Evolutionary conservation across 257 asterid genomes (phyloP), one percentile per base, ranked within the genome.

Genomic region (Salvia rosmarinus): DNA sequence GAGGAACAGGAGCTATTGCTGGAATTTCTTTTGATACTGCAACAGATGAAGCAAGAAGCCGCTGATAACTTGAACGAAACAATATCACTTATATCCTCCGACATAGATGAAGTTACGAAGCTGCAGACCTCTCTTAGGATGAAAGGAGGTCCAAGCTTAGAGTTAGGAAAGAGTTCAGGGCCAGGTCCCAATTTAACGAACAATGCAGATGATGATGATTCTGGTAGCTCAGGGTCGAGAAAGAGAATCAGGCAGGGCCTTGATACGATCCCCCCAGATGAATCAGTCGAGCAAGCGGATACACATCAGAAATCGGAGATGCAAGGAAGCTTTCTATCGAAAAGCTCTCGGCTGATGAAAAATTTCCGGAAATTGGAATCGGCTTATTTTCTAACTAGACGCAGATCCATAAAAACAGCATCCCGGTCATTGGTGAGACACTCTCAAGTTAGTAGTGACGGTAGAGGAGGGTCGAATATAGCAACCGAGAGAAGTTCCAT

Each of bases 1-100:
- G 96, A 95, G 25, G 97, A 95, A 80, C 95, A 89, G 50, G 98
- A 95, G 76, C 73, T 88, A 82, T 72, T 95, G 71, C 87, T 95
- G 70, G 97, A 95, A 75, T 95, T 95, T 71, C 89, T 95, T 60
- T 75, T 89, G 56, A 81, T 87, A 40, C 79, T 85, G 42, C 96
- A 87, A 62, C 99, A 84, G 79, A 81, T 86, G 70, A 95, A 91
- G 80, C 95, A 88, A 58, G 98, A 91, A 64, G 84, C 82, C 4
- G 85, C 88, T 1, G 86, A 87, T 77, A 80, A 58, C 72, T 82
- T 91, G 79, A 81, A 78, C 4, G 96, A 91, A 75, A 85, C 83
- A 10, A 73, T 89, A 69, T 86, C 95, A 20, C 75, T 85, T 64
- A 71, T 95, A 73, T 80, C 97, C 49, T 85, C 94, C 12, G 99